These are phyloP conservation scores for Selaginella moellendorffii DNA, from an alignment of 75 land plant genomes.

Conservation along the genomic window DNA sequence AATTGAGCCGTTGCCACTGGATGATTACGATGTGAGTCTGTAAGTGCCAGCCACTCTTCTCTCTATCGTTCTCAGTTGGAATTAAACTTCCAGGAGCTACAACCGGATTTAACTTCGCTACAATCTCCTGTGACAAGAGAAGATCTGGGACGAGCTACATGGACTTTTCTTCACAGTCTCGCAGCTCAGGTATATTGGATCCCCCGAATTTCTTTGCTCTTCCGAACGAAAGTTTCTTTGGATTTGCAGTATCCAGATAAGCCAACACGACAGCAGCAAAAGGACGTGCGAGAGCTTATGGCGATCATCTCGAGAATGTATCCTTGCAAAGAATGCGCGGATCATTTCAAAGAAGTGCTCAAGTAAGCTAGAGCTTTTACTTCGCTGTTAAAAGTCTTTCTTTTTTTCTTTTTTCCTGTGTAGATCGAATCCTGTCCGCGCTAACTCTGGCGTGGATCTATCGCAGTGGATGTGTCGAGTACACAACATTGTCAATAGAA, in stretches of 20 bases:
- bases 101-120: neutral
- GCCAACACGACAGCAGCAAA: constrained; percentile 91
- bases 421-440: constrained; percentile 77
- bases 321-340: constrained; percentile 88
- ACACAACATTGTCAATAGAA: constrained; percentile 89
- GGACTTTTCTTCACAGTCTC: constrained; percentile 87
- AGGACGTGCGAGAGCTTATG: constrained; percentile 95
- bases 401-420: neutral
- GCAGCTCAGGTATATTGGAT: constrained; percentile 67
- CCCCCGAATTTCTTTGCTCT: neutral
- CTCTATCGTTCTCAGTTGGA: neutral
- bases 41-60: neutral
- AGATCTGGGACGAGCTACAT: constrained; percentile 83
- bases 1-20: too few species aligned
- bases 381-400: neutral
- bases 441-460: constrained; percentile 57
- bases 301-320: constrained; percentile 78
- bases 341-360: constrained; percentile 80
- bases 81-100: neutral
- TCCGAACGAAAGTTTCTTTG: constrained; percentile 25
- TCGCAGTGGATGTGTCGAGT: constrained; percentile 84
- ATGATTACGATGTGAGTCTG: too few species aligned
- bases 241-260: constrained; percentile 68
- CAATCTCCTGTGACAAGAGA: constrained; percentile 64
- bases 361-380: constrained; percentile 33